Percentiles rank a stretch among this genome's conserved stretches.
Evolutionary conservation across 129 eudicot species (phyloP).

Genomic region (Sambucus nigra): DNA sequence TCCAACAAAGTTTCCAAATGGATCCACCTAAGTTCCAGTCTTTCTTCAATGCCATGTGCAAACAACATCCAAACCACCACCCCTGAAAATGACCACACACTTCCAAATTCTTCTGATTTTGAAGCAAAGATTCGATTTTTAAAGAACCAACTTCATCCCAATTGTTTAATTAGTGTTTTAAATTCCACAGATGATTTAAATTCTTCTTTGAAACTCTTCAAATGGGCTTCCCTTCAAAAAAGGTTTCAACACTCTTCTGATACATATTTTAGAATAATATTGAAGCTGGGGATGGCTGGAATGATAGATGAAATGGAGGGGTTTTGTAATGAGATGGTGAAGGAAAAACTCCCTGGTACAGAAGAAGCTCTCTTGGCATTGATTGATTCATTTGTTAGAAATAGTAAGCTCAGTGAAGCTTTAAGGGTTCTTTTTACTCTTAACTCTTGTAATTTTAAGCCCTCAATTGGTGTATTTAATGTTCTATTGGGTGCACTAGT

Average conservation of each 20-base stretch:
- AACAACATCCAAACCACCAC: conserved; percentile 18
- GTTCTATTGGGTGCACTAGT: conserved; percentile 50
- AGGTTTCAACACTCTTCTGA: conserved; percentile 43
- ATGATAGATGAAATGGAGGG: conserved; percentile 70
- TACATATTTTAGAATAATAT: conserved; percentile 48
- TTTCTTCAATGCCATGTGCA: conserved; percentile 48
- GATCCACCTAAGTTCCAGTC: conserved; percentile 15
- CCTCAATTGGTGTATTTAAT: conserved; percentile 34
- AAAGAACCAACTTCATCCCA: conserved; percentile 45
- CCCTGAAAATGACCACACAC: conserved; percentile 27
- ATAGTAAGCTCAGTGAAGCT: conserved; percentile 52
- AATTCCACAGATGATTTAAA: conserved; percentile 52
- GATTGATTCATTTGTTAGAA: conserved; percentile 36
- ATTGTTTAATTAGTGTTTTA: conserved; percentile 35
- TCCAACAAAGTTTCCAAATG: conserved; percentile 25
- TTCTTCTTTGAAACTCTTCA: conserved; percentile 48
- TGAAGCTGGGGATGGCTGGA: conserved; percentile 60
- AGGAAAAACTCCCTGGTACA: conserved; percentile 24
- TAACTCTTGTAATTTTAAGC: conserved; percentile 28
- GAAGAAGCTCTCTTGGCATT: conserved; percentile 39
- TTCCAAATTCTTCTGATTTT: conserved; percentile 19
- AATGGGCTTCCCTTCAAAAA: conserved; percentile 69
- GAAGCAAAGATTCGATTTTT: conserved; percentile 42
- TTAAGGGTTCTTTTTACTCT: conserved; percentile 38
- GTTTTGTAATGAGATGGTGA: conserved; percentile 57